Evolutionary conservation across 1,284 basidiomycete genomes (phyloP), one percentile per base, ranked within the genome.

Genomic region (Dichomitus squalens): DNA sequence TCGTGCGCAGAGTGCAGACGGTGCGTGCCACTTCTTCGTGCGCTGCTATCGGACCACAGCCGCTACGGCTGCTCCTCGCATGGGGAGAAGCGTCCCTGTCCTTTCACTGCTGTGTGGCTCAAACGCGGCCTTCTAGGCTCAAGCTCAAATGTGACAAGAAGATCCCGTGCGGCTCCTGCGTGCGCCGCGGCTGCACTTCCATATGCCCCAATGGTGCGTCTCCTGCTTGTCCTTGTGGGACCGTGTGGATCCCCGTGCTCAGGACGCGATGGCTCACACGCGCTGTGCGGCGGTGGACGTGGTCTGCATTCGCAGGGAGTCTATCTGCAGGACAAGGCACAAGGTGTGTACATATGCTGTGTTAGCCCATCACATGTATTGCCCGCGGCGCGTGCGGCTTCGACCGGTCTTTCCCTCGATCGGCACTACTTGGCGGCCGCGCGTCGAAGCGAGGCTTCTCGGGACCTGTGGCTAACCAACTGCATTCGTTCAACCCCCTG

Each of bases 121-220:
- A 35, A 9, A 25, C 43, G 12, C 27, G 20, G 36, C n/a, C 11
- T n/a, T 21, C 7, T 61, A 87, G 86, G n/a, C 75, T 90, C 48
- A 90, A 90, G 69, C 72, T 90, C 49, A 90, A 89, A 71, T 90
- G 88, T 68, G 87, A 90, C 73, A 90, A 88, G 72, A 86, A 81
- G 12, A 80, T 89, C 2, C 88, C 88, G 3, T 90, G 88, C 64
- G 83, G 86, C 18, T 90, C 87, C 67, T 88, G 88, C 68, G 87
- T 85, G 66, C 81, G 87, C 39, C 77, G 88, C 62, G 88, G 88
- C 21, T 90, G 88, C 67, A 82, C 86, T 3, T 82, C 85, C 11
- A 88, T 90, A 58, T 91, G 89, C 72, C 88, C 88, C 1, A 88
- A 90, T 65, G 88, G 87, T 70, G 49, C 44, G 70, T 53, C 21